Evolutionary conservation across 176 grass and related monocot species (phyloP), one percentile per base, ranked within the genome.

Genomic region (Carex parvula): DNA sequence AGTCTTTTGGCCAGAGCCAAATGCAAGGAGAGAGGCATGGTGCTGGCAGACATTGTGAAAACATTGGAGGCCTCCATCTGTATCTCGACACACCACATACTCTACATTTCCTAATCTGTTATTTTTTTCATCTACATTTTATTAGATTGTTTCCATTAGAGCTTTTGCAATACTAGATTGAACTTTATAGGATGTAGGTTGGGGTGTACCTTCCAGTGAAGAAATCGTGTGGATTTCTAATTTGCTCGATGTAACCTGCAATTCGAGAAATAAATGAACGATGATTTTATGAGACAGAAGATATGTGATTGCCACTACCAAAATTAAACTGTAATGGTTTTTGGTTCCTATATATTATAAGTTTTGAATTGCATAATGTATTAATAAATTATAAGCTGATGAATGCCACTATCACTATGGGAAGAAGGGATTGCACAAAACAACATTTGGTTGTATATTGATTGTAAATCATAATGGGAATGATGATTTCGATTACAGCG

Each of bases 41-140:
- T 98, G 96, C 74, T 86, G 86, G 67, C 91, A 99, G 11, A 95
- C 96, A 74, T 99, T 99, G 88, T 95, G 96, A 88, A 95, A 99
- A 86, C 89, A 91, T 56, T 44, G 86, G 60, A 95, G 91, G 66
- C 82, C 55, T 76, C 96, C 93, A 74, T 89, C 65, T 82, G 87
- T 81, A 82, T 92, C 89, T 55, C 89, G 88, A 44, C 92, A 98
- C 79, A 95, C 41, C 70, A 95, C 55, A 83, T 93, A 98, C 83
- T 95, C 85, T 64, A 95, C 88, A 86, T 93, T 91, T 85, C 96
- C 93, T 15, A 95, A 86, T 86, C 93, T 95, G 89, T 86, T 79
- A 60, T 64, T 68, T 56, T 77, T 77, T 32, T 54, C 50, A 77
- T 32, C 44, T 88, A 83, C 84, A 46, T 68, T 39, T 39, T 85